Evolutionary conservation across 2,329 filamentous ascomycete genomes (phyloP).

Genomic region (Calonectria pseudoturangicola): DNA sequence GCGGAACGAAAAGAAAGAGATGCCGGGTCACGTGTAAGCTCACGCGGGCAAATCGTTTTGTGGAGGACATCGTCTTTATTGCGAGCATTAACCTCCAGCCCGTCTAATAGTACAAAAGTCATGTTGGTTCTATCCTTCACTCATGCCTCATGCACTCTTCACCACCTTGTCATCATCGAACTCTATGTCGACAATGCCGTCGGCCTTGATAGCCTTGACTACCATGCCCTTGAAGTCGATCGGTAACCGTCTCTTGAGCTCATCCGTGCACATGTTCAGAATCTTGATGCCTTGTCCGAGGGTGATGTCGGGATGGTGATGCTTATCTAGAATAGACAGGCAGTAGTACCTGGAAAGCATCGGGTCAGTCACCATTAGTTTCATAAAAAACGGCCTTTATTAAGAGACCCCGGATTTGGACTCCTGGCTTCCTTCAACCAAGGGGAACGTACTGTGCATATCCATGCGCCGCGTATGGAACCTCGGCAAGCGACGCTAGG

Average conservation of each 20-base stretch:
- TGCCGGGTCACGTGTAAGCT: slow-evolving; percentile 4
- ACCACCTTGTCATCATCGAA: slow-evolving; percentile 88
- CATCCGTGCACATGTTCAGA: slow-evolving; percentile 94
- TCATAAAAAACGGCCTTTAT: not conserved
- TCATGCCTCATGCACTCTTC: slow-evolving; percentile 70
- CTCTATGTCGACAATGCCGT: slow-evolving; percentile 89
- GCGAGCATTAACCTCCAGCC: slow-evolving; percentile 51
- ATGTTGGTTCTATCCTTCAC: slow-evolving; percentile 48
- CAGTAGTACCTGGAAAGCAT: slow-evolving; percentile 87
- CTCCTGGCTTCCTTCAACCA: not conserved
- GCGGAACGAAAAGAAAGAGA: not conserved
- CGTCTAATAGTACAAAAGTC: slow-evolving; percentile 62
- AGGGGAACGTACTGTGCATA: slow-evolving; percentile 87
- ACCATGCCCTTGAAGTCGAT: slow-evolving; percentile 99
- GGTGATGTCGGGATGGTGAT: slow-evolving; percentile 95
- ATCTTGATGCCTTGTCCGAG: slow-evolving; percentile 94
- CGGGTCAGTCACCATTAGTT: slow-evolving; percentile 49
- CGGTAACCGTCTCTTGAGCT: slow-evolving; percentile 96
- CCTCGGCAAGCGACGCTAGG: slow-evolving; percentile 88
- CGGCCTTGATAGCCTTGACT: slow-evolving; percentile 96
- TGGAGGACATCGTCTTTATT: slow-evolving; percentile 53
- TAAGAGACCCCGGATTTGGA: not conserved
- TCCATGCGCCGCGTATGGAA: slow-evolving; percentile 97
- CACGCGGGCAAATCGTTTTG: not conserved
- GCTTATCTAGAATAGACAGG: slow-evolving; percentile 97